These are phyloP conservation scores for Cryphonectria carpinicola DNA, from an alignment of 2,329 filamentous ascomycete genomes.

Conservation along the genomic window DNA sequence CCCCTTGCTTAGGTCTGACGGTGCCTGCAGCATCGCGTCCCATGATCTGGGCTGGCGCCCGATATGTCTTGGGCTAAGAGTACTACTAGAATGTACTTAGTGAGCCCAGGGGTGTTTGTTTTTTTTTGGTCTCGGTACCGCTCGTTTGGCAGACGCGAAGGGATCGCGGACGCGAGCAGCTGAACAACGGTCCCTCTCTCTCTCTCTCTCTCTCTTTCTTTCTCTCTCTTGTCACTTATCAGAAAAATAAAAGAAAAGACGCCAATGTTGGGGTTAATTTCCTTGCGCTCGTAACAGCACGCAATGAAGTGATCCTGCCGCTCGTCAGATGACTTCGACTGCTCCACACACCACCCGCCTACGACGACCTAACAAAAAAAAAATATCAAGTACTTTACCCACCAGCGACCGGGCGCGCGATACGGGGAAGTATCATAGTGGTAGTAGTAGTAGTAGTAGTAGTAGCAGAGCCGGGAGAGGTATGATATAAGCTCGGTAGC, in stretches of 20 bases:
- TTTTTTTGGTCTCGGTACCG: constrained; percentile 6
- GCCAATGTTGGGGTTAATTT: not conserved
- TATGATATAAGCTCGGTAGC: not conserved
- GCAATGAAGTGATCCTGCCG: not conserved
- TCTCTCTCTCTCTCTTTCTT: not conserved
- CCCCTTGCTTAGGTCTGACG: constrained; percentile 11
- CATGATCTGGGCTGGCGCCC: constrained; percentile 5
- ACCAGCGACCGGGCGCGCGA: not conserved
- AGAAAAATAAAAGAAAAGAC: not conserved
- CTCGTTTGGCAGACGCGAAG: not conserved
- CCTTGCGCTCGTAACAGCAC: not conserved
- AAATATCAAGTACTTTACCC: not conserved
- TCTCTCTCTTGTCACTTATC: constrained; percentile 5
- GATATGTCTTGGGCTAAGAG: not conserved
- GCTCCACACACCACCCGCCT: not conserved
- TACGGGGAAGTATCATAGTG: not conserved
- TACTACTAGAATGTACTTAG: not conserved
- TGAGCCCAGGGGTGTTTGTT: not conserved
- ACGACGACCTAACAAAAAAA: not conserved
- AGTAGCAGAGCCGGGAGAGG: not conserved
- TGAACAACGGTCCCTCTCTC: not conserved
- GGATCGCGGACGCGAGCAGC: not conserved
- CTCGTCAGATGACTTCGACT: constrained; percentile 8
- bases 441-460: not conserved
- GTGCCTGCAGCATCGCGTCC: constrained; percentile 8